phyloP scores from a whole-genome alignment of 1,284 basidiomycete genomes.

The Puccinia brachypodii region DNA sequence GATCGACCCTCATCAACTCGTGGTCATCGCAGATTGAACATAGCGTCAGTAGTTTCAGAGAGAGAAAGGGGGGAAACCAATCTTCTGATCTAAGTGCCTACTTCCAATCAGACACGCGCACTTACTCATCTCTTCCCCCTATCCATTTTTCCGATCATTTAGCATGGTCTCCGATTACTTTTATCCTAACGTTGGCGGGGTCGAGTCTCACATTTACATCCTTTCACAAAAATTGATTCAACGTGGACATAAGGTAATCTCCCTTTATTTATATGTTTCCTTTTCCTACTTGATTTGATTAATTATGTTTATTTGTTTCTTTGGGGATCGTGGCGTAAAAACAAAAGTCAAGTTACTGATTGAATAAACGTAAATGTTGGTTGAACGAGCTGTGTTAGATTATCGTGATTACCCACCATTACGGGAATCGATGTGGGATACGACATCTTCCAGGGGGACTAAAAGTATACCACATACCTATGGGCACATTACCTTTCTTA shows the following conservation, averaged over 20 bases:
- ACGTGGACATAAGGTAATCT: conserved; percentile 76
- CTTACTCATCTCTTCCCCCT: not conserved
- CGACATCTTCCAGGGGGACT: conserved; percentile 79
- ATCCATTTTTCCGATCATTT: not conserved
- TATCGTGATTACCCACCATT: conserved; percentile 90
- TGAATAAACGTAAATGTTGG: not conserved
- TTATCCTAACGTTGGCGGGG: conserved; percentile 88
- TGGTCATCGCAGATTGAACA: not conserved
- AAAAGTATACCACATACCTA: conserved; percentile 93
- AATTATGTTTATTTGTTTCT: not conserved
- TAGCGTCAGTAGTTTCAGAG: conserved; percentile 21
- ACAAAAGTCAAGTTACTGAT: not conserved
- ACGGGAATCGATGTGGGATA: conserved; percentile 80
- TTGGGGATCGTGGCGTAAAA: not conserved
- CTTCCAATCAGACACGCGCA: not conserved
- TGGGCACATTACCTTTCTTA: conserved; percentile 70
- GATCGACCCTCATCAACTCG: not conserved
- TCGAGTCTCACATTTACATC: conserved; percentile 96
- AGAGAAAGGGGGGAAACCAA: not conserved
- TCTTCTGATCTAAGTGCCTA: not conserved
- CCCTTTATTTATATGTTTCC: not conserved
- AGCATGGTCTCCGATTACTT: conserved; percentile 99
- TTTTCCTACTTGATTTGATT: not conserved
- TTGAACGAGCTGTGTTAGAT: conserved; percentile 63
- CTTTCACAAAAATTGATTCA: conserved; percentile 77